Base-by-base conservation (phyloP, 2,329 filamentous ascomycete species). In the Neofusicoccum laricinum region DNA sequence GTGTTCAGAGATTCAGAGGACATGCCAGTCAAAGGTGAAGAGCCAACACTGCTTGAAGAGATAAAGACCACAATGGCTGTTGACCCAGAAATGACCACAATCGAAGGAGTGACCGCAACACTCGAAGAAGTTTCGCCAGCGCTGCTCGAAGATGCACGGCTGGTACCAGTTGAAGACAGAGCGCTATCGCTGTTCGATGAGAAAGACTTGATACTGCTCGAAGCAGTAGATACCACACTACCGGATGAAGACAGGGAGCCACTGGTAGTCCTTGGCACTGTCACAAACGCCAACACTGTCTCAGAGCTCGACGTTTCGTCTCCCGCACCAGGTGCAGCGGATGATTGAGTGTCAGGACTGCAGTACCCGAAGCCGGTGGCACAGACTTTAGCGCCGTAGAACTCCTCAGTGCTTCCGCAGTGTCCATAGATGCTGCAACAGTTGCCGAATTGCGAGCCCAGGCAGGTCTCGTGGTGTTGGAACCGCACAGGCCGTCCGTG, bases 371-470 rank as follows among this genome's bases (percentile, higher is more conserved):
- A 61, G 4, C 21, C 53, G 21, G 30, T 30, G 15, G 62, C 59
- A 14, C 61, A 66, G 32, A 46, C 50, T 11, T 14, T n/a, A 14
- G 64, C 38, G 7, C 41, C 64, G 19, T 61, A 66, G 53, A 46
- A 66, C 12, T 62, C 64, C 15, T 51, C 48, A 15, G 59, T 43
- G 25, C 43, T 36, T 2, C 65, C 65, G n/a, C 65, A 66, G 46
- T 48, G 62, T 7, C 65, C 65, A 32, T 64, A 64, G 15, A 58
- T 38, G 19, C 51, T 61, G 53, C 65, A 64, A 34, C 65, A 66
- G 17, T 36, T 43, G 17, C 61, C 65, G 30, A 46, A 66, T 19
- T 46, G 48, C 17, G 61, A 64, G 4, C 61, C 65, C 19, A 61
- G 43, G 19, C 61, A 64, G 17, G 51, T 49, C 12, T 63, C 36